Conservation (phyloP, 352 stramenopile genomes). For the Phytophthora tubulina region DNA sequence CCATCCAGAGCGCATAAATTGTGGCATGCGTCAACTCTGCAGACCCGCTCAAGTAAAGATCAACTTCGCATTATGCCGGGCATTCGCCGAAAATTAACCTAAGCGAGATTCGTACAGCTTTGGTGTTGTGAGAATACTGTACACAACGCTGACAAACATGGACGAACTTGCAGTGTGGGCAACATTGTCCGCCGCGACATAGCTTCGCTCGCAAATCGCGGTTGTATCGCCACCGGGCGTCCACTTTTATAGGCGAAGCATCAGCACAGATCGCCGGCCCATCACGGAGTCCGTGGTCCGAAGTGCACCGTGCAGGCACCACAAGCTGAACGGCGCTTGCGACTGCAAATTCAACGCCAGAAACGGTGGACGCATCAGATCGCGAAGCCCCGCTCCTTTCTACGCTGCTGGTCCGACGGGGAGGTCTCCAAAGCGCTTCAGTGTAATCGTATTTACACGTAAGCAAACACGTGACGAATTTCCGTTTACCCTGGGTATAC, state of each 20-base stretch:
- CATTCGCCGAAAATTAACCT: neutral
- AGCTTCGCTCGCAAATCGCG: neutral
- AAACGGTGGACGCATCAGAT: conserved; percentile 6
- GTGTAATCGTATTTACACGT: too few relatives aligned
- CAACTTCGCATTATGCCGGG: neutral
- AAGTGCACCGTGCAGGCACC: too few relatives aligned
- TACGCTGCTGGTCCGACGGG: neutral
- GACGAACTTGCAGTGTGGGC: too few relatives aligned
- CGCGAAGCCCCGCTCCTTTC: neutral
- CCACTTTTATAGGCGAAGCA: neutral
- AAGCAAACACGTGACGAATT: too few relatives aligned
- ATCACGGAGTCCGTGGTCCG: too few relatives aligned
- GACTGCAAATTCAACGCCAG: neutral
- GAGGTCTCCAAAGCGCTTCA: too few relatives aligned
- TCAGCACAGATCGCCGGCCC: too few relatives aligned
- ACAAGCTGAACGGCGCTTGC: too few relatives aligned
- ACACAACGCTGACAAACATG: too few relatives aligned
- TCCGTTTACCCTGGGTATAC: too few relatives aligned
- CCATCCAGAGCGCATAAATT: conserved; percentile 3
- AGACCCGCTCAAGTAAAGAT: conserved; percentile 23
- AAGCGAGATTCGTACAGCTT: neutral
- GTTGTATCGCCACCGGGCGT: neutral
- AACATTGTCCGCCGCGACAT: too few relatives aligned
- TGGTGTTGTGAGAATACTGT: neutral
- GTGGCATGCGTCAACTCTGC: neutral